A percentile compares a stretch with the other conserved stretches of the same genome.
Conservation (phyloP, 78 protist genomes). For the slime mould (Dictyostelium discoideum) region DNA sequence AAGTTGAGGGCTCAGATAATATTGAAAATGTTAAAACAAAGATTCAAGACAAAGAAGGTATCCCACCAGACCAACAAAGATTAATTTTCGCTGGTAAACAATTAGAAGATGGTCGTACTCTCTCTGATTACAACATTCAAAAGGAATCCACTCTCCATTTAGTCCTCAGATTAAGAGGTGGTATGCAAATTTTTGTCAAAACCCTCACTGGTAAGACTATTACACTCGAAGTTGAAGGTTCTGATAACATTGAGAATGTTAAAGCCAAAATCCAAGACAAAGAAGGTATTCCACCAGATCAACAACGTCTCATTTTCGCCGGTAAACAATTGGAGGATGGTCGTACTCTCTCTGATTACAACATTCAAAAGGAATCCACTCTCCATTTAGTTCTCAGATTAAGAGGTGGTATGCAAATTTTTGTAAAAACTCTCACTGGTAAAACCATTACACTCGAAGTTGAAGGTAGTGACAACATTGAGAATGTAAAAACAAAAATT, state of each 20-base stretch:
- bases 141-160: constrained; percentile 93
- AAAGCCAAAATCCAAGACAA: constrained; percentile 98
- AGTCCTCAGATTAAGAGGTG: constrained; percentile 90
- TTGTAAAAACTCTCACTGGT: constrained; percentile 98
- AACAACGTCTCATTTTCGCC: constrained; percentile 99
- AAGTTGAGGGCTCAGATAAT: constrained; percentile 95
- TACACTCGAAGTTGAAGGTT: constrained; percentile 94
- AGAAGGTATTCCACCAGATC: constrained; percentile 99
- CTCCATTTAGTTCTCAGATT: constrained; percentile 94
- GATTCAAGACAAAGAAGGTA: constrained; percentile 99
- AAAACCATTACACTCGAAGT: constrained; percentile 99
- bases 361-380: constrained; percentile 98
- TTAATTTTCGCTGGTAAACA: constrained; percentile 98
- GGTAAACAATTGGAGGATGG: constrained; percentile 99
- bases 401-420: constrained; percentile 94
- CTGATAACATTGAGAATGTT: constrained; percentile 97
- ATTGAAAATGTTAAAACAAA: constrained; percentile 97
- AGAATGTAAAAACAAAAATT: constrained; percentile 98
- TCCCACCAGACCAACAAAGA: constrained; percentile 98
- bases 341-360: constrained; percentile 98
- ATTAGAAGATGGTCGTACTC: constrained; percentile 96
- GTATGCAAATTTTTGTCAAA: constrained; percentile 92
- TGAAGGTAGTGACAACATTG: constrained; percentile 96
- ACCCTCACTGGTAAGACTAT: constrained; percentile 92
- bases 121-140: constrained; percentile 94